Base-by-base conservation (phyloP, 1,284 basidiomycete genomes). In the Fistulinella cinereoalba region DNA sequence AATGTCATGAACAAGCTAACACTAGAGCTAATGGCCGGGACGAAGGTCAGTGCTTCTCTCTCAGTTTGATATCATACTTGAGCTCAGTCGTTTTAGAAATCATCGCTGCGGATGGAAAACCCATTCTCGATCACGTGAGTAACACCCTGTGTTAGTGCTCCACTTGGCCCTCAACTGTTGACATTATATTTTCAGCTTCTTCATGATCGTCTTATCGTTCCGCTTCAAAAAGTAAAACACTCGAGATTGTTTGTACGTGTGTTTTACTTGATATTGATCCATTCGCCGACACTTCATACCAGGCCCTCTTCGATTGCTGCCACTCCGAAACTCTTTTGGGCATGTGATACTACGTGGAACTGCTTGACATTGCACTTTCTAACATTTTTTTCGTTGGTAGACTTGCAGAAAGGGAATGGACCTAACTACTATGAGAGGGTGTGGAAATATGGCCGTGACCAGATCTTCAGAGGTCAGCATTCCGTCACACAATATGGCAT, bases 11-110 rank as follows among this genome's bases (percentile, higher is more conserved):
- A 15, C 53, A 51, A 16, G 58, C 42, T 29, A 37, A 29, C 9
- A 54, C 40, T 34, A 65, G 66, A 44, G 61, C 61, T 15, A 60
- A 67, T 25, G 67, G 67, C 9, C 49, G 48, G 41, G 64, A 75
- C 23, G 66, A 65, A 49, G 69, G 72, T 72, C 31, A 41, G 56
- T 47, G 6, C 19, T 24, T 19, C 24, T 1, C 24, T n/a, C 10
- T 46, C 21, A 5, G 11, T 24, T 28, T 19, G n/a, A 0, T 0
- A 23, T 31, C 13, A 15, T 32, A 27, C 24, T 57, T 25, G 55
- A 6, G n/a, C n/a, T n/a, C n/a, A n/a, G 9, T 7, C 23, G 18
- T 10, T 11, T 29, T 23, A 65, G 60, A 61, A 31, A 61, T 65
- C 4, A 36, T 57, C 19, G 37, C 41, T 1, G 58, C 58, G 0